Conservation (phyloP, 108 stramenopile species). For the Fragilariopsis cylindrus region DNA sequence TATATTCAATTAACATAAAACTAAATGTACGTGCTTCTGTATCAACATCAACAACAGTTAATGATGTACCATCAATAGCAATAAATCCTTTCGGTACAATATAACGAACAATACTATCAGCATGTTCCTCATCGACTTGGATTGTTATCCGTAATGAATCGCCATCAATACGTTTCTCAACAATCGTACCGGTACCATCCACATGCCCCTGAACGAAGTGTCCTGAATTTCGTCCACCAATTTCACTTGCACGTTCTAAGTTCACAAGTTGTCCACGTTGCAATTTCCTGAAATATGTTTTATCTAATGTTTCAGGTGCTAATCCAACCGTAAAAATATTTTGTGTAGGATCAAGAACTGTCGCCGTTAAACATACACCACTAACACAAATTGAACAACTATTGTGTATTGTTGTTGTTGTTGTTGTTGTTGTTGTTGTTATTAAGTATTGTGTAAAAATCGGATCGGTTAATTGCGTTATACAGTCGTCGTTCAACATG, state of each 20-base stretch:
- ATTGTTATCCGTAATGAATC: slow-evolving; percentile 93
- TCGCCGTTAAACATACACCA: slow-evolving; percentile 98
- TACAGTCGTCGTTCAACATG: too few relatives aligned
- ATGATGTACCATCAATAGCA: slow-evolving; percentile 94
- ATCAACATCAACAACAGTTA: slow-evolving; percentile 90
- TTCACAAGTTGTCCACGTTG: slow-evolving; percentile 76
- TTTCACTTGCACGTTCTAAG: slow-evolving; percentile 90
- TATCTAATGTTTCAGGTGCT: slow-evolving; percentile 92
- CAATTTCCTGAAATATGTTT: slow-evolving; percentile 78
- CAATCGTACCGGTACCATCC: slow-evolving; percentile 86
- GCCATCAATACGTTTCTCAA: slow-evolving; percentile 77
- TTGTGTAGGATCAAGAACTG: slow-evolving; percentile 57
- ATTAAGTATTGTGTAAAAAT: too few relatives aligned
- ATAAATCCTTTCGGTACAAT: slow-evolving; percentile 99
- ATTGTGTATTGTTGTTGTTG: not conserved
- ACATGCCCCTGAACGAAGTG: slow-evolving; percentile 99
- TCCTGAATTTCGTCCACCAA: slow-evolving; percentile 93
- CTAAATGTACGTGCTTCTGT: slow-evolving; percentile 82
- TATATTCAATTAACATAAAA: slow-evolving; percentile 99
- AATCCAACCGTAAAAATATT: slow-evolving; percentile 83
- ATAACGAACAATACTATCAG: slow-evolving; percentile 72
- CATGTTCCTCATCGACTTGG: slow-evolving; percentile 27
- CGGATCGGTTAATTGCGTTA: too few relatives aligned
- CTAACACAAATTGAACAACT: slow-evolving; percentile 95
- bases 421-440: too few relatives aligned